Evolutionary conservation across 257 asterid genomes (phyloP), one percentile per base, ranked within the genome.

Genomic region (Fraxinus cuspidata): DNA sequence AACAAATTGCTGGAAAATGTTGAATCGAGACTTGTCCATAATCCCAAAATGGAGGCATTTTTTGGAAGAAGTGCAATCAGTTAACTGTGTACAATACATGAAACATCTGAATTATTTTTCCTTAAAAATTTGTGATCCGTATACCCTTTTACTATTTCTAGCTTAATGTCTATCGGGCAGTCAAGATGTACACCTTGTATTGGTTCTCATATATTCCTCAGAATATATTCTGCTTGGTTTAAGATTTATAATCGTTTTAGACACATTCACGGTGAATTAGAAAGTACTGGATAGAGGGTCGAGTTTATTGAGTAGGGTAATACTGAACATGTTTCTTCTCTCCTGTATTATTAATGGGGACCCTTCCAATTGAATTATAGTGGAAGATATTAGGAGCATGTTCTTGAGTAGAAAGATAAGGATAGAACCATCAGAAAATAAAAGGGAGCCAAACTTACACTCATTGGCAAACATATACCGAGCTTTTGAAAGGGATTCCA

Each of bases 401-500:
- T 60, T 75, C 68, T 76, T 63, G 34, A 74, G 34, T 40, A 42
- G 31, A 37, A 72, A 49, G 82, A 78, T 40, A 42, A 81, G 70
- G 81, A 51, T 29, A 81, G 71, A 53, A 56, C 44, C 72, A 72
- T 47, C 58, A 47, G 58, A 47, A 47, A 23, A 29, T 60, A 38
- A 38, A 31, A 40, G 37, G 35, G 19, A 21, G 18, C 73, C 49
- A 13, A 37, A 56, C 72, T 35, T 31, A 35, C 53, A 31, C 21
- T 1, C 44, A 9, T 42, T 66, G 25, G 58, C 44, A 16, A 13
- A 35, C 35, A 65, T 25, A 31, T 27, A 65, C 65, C 32, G 34
- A 76, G 65, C 70, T 51, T 74, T 42, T 79, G 86, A 83, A 79
- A 83, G 72, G 66, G 83, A 83, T 79, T 70, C 77, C 77, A 73